Evolutionary conservation across 805 yeast genomes (phyloP).

Genomic region (Ogataea ganodermae): DNA sequence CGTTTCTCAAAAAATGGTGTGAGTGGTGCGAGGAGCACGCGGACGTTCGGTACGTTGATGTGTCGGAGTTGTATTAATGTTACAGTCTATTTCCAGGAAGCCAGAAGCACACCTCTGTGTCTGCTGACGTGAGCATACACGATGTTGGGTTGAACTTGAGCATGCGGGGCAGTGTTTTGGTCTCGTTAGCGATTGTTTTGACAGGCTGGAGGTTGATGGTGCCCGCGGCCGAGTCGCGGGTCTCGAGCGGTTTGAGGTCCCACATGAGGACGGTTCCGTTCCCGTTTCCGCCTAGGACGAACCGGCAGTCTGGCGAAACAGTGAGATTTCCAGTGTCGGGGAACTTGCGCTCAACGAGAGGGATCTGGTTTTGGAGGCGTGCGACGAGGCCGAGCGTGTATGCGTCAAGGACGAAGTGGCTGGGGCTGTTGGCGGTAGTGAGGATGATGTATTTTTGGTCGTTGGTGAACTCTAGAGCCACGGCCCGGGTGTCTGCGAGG

Average conservation of each 20-base stretch:
- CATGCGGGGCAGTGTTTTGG: conserved; percentile 45
- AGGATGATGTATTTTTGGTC: conserved; percentile 44
- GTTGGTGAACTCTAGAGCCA: conserved; percentile 45
- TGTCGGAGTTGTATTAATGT: conserved; percentile 34
- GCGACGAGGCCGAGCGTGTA: conserved; percentile 24
- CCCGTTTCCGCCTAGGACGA: conserved; percentile 60
- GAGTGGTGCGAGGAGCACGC: conserved; percentile 65
- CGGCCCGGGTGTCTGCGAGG: conserved; percentile 9
- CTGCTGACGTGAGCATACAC: conserved; percentile 65
- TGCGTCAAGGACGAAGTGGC: conserved; percentile 27
- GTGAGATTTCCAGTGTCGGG: conserved; percentile 59
- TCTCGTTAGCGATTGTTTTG: conserved; percentile 15
- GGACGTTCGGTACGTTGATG: conserved; percentile 69
- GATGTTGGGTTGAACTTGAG: conserved; percentile 62
- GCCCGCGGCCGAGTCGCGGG: neutral
- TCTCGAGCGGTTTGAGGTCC: conserved; percentile 38
- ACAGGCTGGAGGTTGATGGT: conserved; percentile 22
- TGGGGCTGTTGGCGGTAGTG: conserved; percentile 18
- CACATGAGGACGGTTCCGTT: conserved; percentile 55
- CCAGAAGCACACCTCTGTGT: conserved; percentile 51
- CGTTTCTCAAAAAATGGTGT: conserved; percentile 66
- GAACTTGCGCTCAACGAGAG: conserved; percentile 35
- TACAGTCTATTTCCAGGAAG: conserved; percentile 24
- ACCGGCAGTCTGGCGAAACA: conserved; percentile 68
- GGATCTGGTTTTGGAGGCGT: conserved; percentile 47